phyloP scores from a whole-genome alignment of 148 eudicot species.

The Chenopodium berlandieri region DNA sequence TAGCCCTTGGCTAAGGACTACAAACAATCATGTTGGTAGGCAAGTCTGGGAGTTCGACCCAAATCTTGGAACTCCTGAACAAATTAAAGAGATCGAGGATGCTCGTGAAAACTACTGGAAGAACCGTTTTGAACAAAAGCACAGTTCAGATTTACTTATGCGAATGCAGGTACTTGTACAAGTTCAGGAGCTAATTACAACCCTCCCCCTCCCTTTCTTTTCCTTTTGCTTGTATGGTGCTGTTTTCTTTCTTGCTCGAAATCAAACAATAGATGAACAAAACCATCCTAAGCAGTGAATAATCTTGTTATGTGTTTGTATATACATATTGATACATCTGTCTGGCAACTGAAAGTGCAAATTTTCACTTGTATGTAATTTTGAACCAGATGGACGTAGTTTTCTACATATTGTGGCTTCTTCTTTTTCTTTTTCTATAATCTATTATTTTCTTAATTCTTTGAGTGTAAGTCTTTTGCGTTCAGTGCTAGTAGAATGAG shows the following conservation, averaged over 20 bases:
- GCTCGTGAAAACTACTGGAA: slow-evolving; percentile 50
- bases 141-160: slow-evolving; percentile 88
- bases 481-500: too few species aligned
- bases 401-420: too few species aligned
- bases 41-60: slow-evolving; percentile 94
- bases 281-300: too few species aligned
- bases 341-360: too few species aligned
- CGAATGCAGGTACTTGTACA: slow-evolving; percentile 61
- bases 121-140: slow-evolving; percentile 69
- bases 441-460: too few species aligned
- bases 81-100: slow-evolving; percentile 55
- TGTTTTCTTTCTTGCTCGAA: neutral
- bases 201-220: neutral
- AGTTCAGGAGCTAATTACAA: neutral
- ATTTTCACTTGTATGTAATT: too few species aligned
- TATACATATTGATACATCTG: too few species aligned
- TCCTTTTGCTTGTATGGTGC: neutral
- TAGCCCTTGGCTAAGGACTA: slow-evolving; percentile 62
- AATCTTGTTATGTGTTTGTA: too few species aligned
- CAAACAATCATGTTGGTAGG: slow-evolving; percentile 76
- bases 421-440: too few species aligned
- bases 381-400: too few species aligned
- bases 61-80: slow-evolving; percentile 54
- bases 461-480: too few species aligned
- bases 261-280: too few species aligned